Evolutionary conservation across 495 filamentous ascomycete genomes (phyloP), one percentile per base, ranked within the genome.

Genomic region (Penicillium verhagenii): DNA sequence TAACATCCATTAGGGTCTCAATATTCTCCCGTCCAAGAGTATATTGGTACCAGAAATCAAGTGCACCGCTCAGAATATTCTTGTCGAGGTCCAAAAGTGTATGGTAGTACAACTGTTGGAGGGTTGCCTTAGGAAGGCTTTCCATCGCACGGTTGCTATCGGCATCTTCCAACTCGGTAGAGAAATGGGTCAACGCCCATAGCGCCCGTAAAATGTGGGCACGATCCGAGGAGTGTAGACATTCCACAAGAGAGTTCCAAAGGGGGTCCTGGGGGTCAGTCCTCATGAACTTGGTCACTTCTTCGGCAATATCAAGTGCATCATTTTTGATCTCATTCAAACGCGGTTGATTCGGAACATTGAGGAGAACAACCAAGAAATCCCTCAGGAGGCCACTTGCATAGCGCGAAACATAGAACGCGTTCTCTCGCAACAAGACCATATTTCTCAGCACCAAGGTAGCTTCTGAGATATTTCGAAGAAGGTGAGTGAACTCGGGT

Each of bases 1-100:
- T 78, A 57, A 70, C 60, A 46, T 82, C 75, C 29, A 88, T 75
- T 49, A 91, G 65, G 29, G 73, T 83, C 54, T 90, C 88, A 28
- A 97, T 85, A 64, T 97, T 99, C n/a, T 87, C 81, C 18, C 85
- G 82, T 6, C 87, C 83, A 2, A 92, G 87, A 0, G 92, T 96
- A 66, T 90, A 99, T 66, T 96, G 91, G 63, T 97, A 97, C 56
- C 96, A 82, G 66, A 99, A 96, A 69, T 97, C 95, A 20, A 97
- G 79, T 52, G 88, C 90, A 25, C 90, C 89, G 47, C 86, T 86
- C 56, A 92, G 76, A 6, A 99, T 78, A 53, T 97, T 95, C 55
- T 95, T 90, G 63, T 99, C 95, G 46, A 70, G 56, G 52, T 96
- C 90, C 14, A 96, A 80, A 19, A 97, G 73, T 3, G 91, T 83